Evolutionary conservation across 805 yeast species (phyloP).

Genomic region (Candida caryicola): DNA sequence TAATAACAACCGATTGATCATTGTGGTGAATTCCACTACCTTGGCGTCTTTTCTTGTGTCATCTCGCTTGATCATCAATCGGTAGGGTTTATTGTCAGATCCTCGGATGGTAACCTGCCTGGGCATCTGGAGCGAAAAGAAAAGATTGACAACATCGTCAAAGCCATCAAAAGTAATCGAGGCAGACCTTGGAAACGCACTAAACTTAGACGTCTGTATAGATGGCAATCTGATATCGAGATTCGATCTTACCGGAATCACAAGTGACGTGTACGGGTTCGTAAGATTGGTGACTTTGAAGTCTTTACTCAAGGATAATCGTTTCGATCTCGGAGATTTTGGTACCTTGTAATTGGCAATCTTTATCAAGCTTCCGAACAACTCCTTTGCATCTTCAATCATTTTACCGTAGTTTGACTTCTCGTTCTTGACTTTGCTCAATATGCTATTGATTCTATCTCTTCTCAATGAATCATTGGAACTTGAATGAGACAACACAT

Average conservation of each 20-base stretch:
- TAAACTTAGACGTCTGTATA: constrained; percentile 36
- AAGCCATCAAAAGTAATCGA: constrained; percentile 56
- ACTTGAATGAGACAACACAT: constrained; percentile 64
- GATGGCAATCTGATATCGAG: constrained; percentile 65
- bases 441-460: constrained; percentile 24
- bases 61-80: constrained; percentile 81
- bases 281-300: constrained; percentile 32
- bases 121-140: constrained; percentile 85
- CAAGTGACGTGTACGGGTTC: constrained; percentile 45
- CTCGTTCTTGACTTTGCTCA: constrained; percentile 15
- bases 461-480: constrained; percentile 44
- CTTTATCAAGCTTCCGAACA: constrained; percentile 42
- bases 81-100: constrained; percentile 69
- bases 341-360: constrained; percentile 42
- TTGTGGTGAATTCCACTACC: constrained; percentile 84
- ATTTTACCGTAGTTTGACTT: constrained; percentile 13
- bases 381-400: constrained; percentile 27
- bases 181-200: constrained; percentile 45
- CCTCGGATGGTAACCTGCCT: constrained; percentile 74
- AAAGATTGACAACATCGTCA: constrained; percentile 65
- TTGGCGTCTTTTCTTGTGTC: constrained; percentile 95
- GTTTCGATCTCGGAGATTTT: constrained; percentile 30
- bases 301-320: constrained; percentile 40
- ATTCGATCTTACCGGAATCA: constrained; percentile 71
- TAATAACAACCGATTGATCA: constrained; percentile 70